Base-by-base conservation (phyloP, 139 green algal genomes). In the Auxenochlorella pyrenoidosa region DNA sequence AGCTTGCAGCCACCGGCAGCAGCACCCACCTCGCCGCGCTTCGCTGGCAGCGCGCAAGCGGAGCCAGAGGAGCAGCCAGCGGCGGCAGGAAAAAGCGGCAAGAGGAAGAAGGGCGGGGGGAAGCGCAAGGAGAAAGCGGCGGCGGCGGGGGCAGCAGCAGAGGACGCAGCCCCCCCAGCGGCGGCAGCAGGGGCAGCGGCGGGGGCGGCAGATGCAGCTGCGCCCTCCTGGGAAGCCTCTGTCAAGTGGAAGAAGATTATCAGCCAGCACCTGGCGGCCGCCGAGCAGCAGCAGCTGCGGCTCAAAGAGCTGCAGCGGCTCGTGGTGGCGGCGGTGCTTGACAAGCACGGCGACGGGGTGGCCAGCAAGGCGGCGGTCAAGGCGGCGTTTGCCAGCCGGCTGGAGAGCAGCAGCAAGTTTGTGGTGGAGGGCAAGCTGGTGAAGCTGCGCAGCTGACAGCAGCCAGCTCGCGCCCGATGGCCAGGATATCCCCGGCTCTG, bases 181-280 rank as follows among this genome's bases (percentile, higher is more conserved):
- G 18, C 44, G 28, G 43, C 77, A 71, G 77, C 77, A 83, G 51
- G 30, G 21, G n/a, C 24, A 32, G 59, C 65, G 28, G 63, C 59
- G 63, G 59, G 58, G 24, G 22, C 75, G 2, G 38, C 58, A 76
- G 59, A 73, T 5, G 28, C 44, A 5, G 41, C 60, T 43, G 70
- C n/a, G 5, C 24, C 21, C 41, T 41, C 28, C 6, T 85, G 83
- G 66, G 19, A 72, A 32, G 71, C 2, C 2, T 30, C 40, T 43
- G 79, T 93, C 32, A 93, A 93, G 63, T 93, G 91, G 91, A 88
- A 85, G 72, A 93, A 91, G 83, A 73, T 93, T 32, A 88, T 88
- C 8, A 43, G 12, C 15, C 22, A 58, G 65, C 73, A 75, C 38
- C 90, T 93, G 75, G 43, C 81, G 59, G 87, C 41, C 21, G 82